Evolutionary conservation across 768 basidiomycete species (phyloP), one percentile per base, ranked within the genome.

Genomic region (Psilocybe cyanescens): DNA sequence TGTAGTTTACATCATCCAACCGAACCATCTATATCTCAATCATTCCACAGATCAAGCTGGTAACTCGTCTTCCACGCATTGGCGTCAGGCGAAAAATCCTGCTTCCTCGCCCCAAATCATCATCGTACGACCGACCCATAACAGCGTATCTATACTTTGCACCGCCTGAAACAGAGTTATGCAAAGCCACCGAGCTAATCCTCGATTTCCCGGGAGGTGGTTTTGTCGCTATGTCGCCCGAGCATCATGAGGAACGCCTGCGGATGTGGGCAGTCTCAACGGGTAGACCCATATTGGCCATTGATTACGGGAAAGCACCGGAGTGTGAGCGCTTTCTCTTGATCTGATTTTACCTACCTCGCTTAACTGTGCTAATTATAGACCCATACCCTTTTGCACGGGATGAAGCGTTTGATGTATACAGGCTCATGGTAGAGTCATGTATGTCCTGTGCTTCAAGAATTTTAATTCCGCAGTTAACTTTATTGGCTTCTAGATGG

Each of bases 311-410:
- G 35, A 99, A 99, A 76, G 92, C 95, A 24, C 95, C 96, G 4
- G 95, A 98, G 82, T 97, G 94, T 95, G 86, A 68, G 17, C 17
- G 47, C 39, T 28, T 41, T 29, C 39, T 33, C 57, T 51, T 9
- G 49, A 39, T 19, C 37, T 47, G 37, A 39, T 65, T 60, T 45
- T 59, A 55, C 29, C 50, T 46, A 8, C 33, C 35, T 51, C 33
- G 49, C 9, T 49, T 16, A 16, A 48, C 29, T 48, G 29, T 58
- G 49, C 45, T n/a, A 19, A 39, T 39, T 46, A 46, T 49, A 95
- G 97, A 98, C 80, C 97, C 97, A 11, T 99, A 95, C 74, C 97
- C 97, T 0, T 99, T 92, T 74, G 95, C 95, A 4, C 90, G 95
- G 62, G 95, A 99, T 72, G 96, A 99, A 68, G 90, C 90, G 14